Base-by-base conservation (phyloP, 1,284 basidiomycete genomes). In the Boletus mariae region DNA sequence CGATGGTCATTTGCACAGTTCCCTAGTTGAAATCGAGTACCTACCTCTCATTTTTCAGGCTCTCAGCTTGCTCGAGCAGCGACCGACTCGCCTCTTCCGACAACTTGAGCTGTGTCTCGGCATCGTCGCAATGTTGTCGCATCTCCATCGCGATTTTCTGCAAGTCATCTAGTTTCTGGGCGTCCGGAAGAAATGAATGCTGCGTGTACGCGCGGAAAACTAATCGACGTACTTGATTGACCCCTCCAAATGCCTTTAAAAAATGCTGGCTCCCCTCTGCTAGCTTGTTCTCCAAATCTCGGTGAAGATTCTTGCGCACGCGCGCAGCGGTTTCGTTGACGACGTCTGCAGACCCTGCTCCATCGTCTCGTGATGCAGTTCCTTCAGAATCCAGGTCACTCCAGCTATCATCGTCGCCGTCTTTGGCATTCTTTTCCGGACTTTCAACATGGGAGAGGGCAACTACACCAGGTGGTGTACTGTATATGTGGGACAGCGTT, bases 51-150 rank as follows among this genome's bases (percentile, higher is more conserved):
- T 85, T 80, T 17, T 88, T 79, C 35, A 98, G 72, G 44, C 84
- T 92, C 43, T 91, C 89, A 0, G 94, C 94, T 29, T 90, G 83
- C 62, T 95, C 92, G 1, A 98, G 78, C n/a, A 98, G 70, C 44
- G 85, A 83, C 57, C 83, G 85, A 61, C 93, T 95, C 0, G 89
- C 84, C 53, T 85, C 82, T 57, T 87, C 89, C 1, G 92, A 92
- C 23, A 84, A 74, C 42, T 80, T 79, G 23, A 97, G 75, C 54
- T 94, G 89, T 1, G 75, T 73, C 63, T 96, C 88, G 1, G 92
- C 90, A 86, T 57, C 32, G 12, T 65, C 61, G 6, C 64, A 67
- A 40, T 63, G 54, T 2, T 28, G 49, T 17, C 58, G 54, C 61
- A 67, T 67, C 38, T 59, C 60, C 15, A 32, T 6, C 28, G 63